Evolutionary conservation across 2,329 filamentous ascomycete genomes (phyloP), one percentile per base, ranked within the genome.

Genomic region (Ophiostoma angusticollis): DNA sequence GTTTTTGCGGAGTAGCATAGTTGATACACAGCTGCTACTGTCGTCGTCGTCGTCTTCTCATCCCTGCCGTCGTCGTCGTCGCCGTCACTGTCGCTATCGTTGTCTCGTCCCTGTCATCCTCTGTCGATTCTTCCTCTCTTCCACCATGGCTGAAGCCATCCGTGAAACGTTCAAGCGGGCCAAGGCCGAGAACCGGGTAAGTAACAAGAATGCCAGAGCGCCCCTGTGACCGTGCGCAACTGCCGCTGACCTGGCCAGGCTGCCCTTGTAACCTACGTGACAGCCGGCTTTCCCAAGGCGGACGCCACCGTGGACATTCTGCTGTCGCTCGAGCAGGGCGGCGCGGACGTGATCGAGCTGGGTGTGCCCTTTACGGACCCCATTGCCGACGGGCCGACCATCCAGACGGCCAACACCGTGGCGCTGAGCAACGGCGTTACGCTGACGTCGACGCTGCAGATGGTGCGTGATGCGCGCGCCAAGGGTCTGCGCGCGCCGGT

Each of bases 331-430:
- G 84, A 98, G 64, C 84, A 80, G 58, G 91, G 91, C 54, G 91
- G 91, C 50, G 80, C 89, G 53, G 91, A 98, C 60, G 68, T 98
- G 44, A 93, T 98, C 54, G 91, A 98, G 62, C 77, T 98, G 50
- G 91, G 89, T 47, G 78, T 94, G 41, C 91, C 91, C 37, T 98
- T 98, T 65, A 95, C 89, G 53, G 91, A 98, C 59, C 91, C 91
- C 42, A 96, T 96, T 61, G 91, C 89, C 50, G 91, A 98, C 61
- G 91, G 91, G 21, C 91, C 91, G 25, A 95, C 87, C 5, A 96
- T 98, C 50, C 91, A 98, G 65, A 91, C 78, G 47, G 77, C 91
- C 48, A 98, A 98, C 63, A 95, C 85, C 29, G 77, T 67, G 78
- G 87, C 91, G 28, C 76, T 98, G 32, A 64, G 78, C 52, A 89